Percentiles rank a stretch among this genome's conserved stretches.
Conservation (phyloP, 345 rosid genomes). For the Salix udensis region DNA sequence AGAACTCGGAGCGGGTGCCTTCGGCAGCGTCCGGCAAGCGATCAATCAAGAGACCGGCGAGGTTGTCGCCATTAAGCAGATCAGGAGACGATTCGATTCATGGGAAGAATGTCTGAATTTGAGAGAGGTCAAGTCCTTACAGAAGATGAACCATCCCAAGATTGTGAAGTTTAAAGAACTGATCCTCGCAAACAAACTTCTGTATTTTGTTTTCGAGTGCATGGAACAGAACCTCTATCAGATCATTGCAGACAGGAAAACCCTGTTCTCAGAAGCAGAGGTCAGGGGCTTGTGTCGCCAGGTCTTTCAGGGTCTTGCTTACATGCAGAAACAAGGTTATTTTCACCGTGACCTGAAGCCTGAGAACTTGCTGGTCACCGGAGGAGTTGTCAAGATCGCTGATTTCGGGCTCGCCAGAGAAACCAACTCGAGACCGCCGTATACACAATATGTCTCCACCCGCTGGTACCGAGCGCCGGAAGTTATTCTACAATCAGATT, state of each 20-base stretch:
- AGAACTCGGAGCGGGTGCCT: conserved; percentile 96
- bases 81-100: conserved; percentile 87
- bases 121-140: conserved; percentile 92
- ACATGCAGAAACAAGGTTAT: conserved; percentile 88
- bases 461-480: conserved; percentile 99
- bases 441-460: conserved; percentile 84
- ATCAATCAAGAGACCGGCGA: conserved; percentile 76
- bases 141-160: conserved; percentile 84
- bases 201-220: conserved; percentile 87
- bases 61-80: conserved; percentile 90
- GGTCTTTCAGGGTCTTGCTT: conserved; percentile 91
- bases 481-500: conserved; percentile 76
- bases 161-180: conserved; percentile 96
- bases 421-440: conserved; percentile 77
- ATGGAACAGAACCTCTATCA: conserved; percentile 94
- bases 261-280: conserved; percentile 66
- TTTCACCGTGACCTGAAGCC: conserved; percentile 99
- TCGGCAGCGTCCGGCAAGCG: conserved; percentile 92
- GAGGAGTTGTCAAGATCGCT: conserved; percentile 79
- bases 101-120: conserved; percentile 91
- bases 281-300: conserved; percentile 90
- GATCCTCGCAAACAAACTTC: conserved; percentile 71
- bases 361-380: conserved; percentile 78
- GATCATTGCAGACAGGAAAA: conserved; percentile 76
- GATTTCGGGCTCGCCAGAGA: conserved; percentile 98